Evolutionary conservation across 345 rosid genomes (phyloP), one percentile per base, ranked within the genome.

Genomic region (Pugionium dolabratum): DNA sequence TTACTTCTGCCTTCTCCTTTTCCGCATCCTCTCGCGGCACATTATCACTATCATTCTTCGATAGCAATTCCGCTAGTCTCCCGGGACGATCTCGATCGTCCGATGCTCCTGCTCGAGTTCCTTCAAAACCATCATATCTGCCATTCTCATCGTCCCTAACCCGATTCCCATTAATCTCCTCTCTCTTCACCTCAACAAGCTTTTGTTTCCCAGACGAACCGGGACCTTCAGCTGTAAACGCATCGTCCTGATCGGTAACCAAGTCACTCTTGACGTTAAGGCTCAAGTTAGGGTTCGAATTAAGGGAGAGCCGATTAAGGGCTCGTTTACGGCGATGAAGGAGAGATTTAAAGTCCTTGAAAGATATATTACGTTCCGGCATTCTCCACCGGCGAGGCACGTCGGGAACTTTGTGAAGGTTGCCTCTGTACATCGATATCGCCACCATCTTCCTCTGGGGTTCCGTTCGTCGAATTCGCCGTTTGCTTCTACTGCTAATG

Each of bases 391-490:
- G 83, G 37, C 98, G 88, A 66, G 89, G 89, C 0, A 79, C 81
- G 70, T 83, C 91, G 18, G 93, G 86, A 33, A 84, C 84, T 73
- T 88, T 79, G 81, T 89, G 98, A 35, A 92, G 85, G 76, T 89
- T 89, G 43, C 98, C 96, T 73, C 96, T 81, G 91, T 89, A 89
- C 44, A 92, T 77, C 11, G 98, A 92, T 31, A 92, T 82, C 58
- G 95, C 88, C 81, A 89, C 98, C 98, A 92, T 81, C n/a, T 51
- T 71, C 6, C 26, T 11, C 9, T 40, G 36, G 28, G 49, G 47
- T 51, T 51, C 62, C 42, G 73, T 41, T 66, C 60, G 54, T 48
- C 59, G 33, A 56, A 62, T 74, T 49, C 63, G 54, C 74, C 59
- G 70, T 62, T 42, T 34, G 47, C 11, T 37, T 72, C 33, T 65